These are phyloP conservation scores for Neofusicoccum sp. DNA, from an alignment of 2,329 filamentous ascomycete species.

Conservation along the genomic window DNA sequence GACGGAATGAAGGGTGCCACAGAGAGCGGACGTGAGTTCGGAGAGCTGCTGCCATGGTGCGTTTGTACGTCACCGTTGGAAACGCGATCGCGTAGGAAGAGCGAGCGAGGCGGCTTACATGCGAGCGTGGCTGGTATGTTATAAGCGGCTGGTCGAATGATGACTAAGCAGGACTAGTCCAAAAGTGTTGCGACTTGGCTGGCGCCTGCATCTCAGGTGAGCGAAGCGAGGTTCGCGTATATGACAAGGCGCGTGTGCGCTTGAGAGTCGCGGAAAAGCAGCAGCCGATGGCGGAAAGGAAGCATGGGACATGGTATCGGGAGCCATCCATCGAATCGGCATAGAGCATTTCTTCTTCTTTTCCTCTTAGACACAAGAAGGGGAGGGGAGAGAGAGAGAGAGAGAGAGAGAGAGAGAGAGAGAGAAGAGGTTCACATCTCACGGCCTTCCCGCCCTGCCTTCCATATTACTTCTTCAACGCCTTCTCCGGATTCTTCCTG, in stretches of 20 bases:
- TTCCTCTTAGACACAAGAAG: too few relatives aligned
- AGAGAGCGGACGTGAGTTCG: not conserved
- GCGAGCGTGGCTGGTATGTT: not conserved
- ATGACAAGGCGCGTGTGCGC: too few relatives aligned
- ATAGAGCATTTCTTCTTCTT: too few relatives aligned
- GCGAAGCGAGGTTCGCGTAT: too few relatives aligned
- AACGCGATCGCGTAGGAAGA: not conserved
- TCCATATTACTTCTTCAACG: slow-evolving; percentile 39
- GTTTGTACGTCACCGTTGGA: too few relatives aligned
- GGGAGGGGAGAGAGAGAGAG: not conserved
- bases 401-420: not conserved
- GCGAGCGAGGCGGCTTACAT: too few relatives aligned
- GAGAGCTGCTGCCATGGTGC: not conserved
- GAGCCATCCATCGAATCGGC: too few relatives aligned
- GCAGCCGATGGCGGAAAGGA: too few relatives aligned
- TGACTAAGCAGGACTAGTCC: not conserved
- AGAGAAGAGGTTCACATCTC: not conserved
- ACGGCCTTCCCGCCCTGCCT: not conserved
- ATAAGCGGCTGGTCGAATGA: not conserved
- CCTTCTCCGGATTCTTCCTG: slow-evolving; percentile 43
- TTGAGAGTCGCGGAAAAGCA: too few relatives aligned
- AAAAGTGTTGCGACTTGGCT: not conserved
- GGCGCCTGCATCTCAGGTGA: too few relatives aligned
- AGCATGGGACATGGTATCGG: too few relatives aligned
- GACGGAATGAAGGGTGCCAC: not conserved